Base-by-base conservation (phyloP, 768 basidiomycete species). In the Lanmaoa rubissima region DNA sequence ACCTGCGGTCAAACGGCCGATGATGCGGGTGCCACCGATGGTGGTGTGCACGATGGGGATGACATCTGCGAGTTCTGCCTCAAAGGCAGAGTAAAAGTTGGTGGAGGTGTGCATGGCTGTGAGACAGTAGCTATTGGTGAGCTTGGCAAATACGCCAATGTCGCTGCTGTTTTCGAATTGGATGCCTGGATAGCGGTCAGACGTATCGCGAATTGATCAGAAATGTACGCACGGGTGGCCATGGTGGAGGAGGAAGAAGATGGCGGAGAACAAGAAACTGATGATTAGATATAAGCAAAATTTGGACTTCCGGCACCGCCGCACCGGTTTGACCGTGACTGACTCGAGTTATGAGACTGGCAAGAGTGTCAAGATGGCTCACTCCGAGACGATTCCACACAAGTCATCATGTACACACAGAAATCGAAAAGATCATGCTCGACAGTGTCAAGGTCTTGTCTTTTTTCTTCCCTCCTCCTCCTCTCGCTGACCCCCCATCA, bases 61-160 rank as follows among this genome's bases (percentile, higher is more conserved):
- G 55, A 97, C 87, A 68, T 96, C 96, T 55, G 85, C 85, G 39
- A 95, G 85, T 68, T 98, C 95, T 62, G 87, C 84, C 80, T 99
- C 95, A 72, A 98, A 98, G 16, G 93, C 89, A 26, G 94, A 97
- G 81, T 95, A 96, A 68, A 99, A 99, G 77, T 98, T 98, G 61
- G 94, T 87, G 75, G 93, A 90, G 73, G 95, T 90, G 72, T 94
- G 89, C 69, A 98, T 84, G 61, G 94, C 93, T 66, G 84, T 85
- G 47, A 99, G 86, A 76, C 96, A 98, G 82, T 97, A 99, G 69
- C 87, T 91, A 81, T 99, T 98, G 68, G 96, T 98, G 68, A 98
- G 82, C 76, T 97, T 97, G 67, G 94, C 80, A 76, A 98, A 99
- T 43, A 99, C 96, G 66, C 96, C 96, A 66, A 99, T 84, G 68